These are phyloP conservation scores for Pestalotiopsis sp. DNA, from an alignment of 2,329 filamentous ascomycete species.

Conservation along the genomic window DNA sequence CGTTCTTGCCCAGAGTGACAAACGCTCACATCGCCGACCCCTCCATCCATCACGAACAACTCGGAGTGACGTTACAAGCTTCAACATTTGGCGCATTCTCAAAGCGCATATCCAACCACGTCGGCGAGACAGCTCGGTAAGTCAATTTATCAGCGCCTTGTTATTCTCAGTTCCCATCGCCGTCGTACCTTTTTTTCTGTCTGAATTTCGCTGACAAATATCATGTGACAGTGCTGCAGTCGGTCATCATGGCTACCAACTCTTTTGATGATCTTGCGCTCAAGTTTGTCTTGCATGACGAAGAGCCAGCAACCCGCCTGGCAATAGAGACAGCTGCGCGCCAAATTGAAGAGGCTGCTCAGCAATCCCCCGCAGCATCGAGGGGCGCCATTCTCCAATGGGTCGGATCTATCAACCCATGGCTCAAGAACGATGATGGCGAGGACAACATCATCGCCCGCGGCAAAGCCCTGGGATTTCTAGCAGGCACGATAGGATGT, in stretches of 20 bases:
- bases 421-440: constrained; percentile 47
- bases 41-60: too few species aligned
- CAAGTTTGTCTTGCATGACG: constrained; percentile 56
- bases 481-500: constrained; percentile 55
- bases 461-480: constrained; percentile 59
- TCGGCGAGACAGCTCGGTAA: neutral
- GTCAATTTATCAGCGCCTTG: neutral
- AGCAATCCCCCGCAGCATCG: constrained; percentile 27
- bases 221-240: neutral
- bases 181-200: neutral
- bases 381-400: constrained; percentile 54
- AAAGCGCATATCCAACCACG: neutral
- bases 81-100: neutral
- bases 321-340: constrained; percentile 27
- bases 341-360: constrained; percentile 48
- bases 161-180: neutral
- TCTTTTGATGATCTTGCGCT: constrained; percentile 52
- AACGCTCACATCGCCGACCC: too few species aligned
- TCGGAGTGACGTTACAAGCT: neutral
- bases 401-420: constrained; percentile 57
- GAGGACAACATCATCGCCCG: constrained; percentile 53
- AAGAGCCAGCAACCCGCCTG: constrained; percentile 39
- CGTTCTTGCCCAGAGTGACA: too few species aligned
- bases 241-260: constrained; percentile 41
- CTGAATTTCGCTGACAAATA: neutral